Evolutionary conservation across 2,329 filamentous ascomycete genomes (phyloP).

Genomic region (Penicillium sp.): DNA sequence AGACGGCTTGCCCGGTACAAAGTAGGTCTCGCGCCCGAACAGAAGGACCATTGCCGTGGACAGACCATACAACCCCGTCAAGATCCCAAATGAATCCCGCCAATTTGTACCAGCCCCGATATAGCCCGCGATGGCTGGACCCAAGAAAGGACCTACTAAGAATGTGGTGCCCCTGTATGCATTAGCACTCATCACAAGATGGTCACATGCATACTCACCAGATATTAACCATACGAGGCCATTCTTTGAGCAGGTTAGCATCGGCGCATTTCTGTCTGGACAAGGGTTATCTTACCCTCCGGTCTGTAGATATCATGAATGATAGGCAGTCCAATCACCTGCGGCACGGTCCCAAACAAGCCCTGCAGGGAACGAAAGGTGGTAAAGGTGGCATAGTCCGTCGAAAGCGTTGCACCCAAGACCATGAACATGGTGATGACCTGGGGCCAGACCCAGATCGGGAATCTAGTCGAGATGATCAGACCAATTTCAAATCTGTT

Average conservation of each 20-base stretch:
- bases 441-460: slow-evolving; percentile 45
- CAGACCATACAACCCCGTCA: slow-evolving; percentile 37
- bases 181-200: not conserved
- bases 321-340: slow-evolving; percentile 42
- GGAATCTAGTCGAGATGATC: slow-evolving; percentile 29
- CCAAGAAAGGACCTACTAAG: slow-evolving; percentile 39
- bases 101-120: slow-evolving; percentile 33
- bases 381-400: slow-evolving; percentile 41
- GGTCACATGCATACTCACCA: slow-evolving; percentile 21
- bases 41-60: slow-evolving; percentile 35
- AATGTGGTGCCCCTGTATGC: slow-evolving; percentile 36
- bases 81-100: slow-evolving; percentile 35
- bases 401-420: slow-evolving; percentile 40
- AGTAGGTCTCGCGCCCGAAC: slow-evolving; percentile 38
- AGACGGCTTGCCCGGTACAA: slow-evolving; percentile 15
- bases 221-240: slow-evolving; percentile 41
- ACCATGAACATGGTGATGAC: slow-evolving; percentile 41
- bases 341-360: slow-evolving; percentile 40
- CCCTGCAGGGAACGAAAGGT: slow-evolving; percentile 40
- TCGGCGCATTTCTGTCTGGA: not conserved
- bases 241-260: slow-evolving; percentile 22
- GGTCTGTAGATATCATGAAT: slow-evolving; percentile 41
- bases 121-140: slow-evolving; percentile 40
- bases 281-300: slow-evolving; percentile 16
- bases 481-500: not conserved